Evolutionary conservation across 2,329 filamentous ascomycete species (phyloP).

Genomic region (Scedosporium aurantiacum): DNA sequence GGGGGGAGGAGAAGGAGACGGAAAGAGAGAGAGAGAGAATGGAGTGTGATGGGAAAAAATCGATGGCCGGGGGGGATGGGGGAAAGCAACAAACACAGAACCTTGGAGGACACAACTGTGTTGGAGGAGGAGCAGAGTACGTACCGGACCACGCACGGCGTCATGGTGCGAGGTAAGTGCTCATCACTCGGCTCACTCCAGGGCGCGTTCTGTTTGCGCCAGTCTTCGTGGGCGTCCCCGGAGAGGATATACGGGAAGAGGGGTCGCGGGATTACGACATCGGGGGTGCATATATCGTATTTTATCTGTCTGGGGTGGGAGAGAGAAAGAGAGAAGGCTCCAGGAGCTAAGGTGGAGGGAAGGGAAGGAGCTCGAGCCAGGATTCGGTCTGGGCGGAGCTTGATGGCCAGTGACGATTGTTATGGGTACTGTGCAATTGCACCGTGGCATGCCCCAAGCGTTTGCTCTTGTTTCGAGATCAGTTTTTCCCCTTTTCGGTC

Average conservation of each 20-base stretch:
- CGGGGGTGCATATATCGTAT: not conserved
- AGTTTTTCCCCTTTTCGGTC: too few species aligned
- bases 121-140: not conserved
- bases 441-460: not conserved
- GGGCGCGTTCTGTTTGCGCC: not conserved
- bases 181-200: not conserved
- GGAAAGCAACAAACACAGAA: not conserved
- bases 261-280: not conserved
- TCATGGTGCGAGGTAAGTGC: not conserved
- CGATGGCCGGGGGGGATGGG: not conserved
- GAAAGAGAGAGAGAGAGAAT: not conserved
- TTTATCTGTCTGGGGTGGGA: not conserved
- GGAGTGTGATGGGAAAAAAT: not conserved
- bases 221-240: not conserved
- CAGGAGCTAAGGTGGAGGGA: not conserved
- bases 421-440: not conserved
- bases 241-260: not conserved
- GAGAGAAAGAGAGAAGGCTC: not conserved
- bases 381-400: not conserved
- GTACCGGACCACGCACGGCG: not conserved
- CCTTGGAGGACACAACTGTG: not conserved
- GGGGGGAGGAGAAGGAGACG: not conserved
- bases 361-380: not conserved
- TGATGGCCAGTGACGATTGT: not conserved
- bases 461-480: too few species aligned